Evolutionary conservation across 257 asterid genomes (phyloP).

Genomic region (Penstemon barbatus): DNA sequence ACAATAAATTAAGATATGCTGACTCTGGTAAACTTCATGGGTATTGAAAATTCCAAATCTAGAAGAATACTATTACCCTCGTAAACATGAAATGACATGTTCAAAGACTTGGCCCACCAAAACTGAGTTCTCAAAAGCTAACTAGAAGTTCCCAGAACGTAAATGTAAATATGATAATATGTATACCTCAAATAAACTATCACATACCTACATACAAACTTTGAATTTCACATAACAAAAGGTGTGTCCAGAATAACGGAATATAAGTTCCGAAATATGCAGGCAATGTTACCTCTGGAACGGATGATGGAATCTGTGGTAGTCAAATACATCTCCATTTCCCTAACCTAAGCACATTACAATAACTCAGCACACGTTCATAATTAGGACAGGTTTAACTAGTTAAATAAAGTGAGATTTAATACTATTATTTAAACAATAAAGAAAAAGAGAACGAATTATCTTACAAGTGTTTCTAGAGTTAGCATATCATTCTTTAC

Average conservation of each 20-base stretch:
- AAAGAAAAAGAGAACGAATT: not conserved
- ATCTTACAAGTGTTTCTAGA: constrained; percentile 65
- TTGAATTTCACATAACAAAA: not conserved
- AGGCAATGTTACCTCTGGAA: constrained; percentile 60
- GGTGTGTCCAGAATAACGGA: not conserved
- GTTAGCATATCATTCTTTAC: constrained; percentile 60
- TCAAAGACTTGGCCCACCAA: constrained; percentile 10
- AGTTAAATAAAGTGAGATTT: too few species aligned
- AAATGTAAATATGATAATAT: not conserved
- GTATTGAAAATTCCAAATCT: not conserved
- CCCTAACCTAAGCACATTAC: constrained; percentile 61
- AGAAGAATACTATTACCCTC: constrained; percentile 13
- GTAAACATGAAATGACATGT: not conserved
- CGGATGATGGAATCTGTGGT: constrained; percentile 74
- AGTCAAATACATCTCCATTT: constrained; percentile 93
- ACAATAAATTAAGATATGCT: not conserved
- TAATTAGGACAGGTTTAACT: too few species aligned
- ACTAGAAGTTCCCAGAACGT: not conserved
- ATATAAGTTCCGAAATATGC: not conserved
- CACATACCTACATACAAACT: constrained; percentile 5
- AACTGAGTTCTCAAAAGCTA: not conserved
- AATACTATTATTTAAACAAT: not conserved
- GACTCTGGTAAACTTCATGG: not conserved
- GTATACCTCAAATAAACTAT: constrained; percentile 7
- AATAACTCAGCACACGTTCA: not conserved